Conservation (phyloP, 2,329 filamentous ascomycete genomes). For the Metarhizium robertsii region DNA sequence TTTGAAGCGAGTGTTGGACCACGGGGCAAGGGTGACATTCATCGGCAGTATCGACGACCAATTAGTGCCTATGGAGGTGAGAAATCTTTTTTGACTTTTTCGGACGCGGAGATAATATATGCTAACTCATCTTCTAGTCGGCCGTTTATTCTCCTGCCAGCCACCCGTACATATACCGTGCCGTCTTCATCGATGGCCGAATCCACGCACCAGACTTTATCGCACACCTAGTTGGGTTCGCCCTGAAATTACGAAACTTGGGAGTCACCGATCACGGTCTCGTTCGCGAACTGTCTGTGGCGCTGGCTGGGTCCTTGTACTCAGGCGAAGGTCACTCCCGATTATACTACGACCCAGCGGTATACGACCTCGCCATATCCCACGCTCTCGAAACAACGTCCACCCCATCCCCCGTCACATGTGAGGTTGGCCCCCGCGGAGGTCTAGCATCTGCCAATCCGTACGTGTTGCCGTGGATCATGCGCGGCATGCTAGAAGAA, state of each 20-base stretch:
- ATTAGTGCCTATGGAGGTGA: slow-evolving; percentile 80
- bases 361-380: slow-evolving; percentile 71
- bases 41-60: slow-evolving; percentile 96
- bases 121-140: slow-evolving; percentile 42
- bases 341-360: slow-evolving; percentile 78
- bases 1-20: slow-evolving; percentile 62
- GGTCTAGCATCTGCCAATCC: slow-evolving; percentile 57
- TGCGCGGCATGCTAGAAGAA: slow-evolving; percentile 88
- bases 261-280: slow-evolving; percentile 90
- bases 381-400: slow-evolving; percentile 65
- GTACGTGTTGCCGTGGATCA: slow-evolving; percentile 89
- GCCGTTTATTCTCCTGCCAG: slow-evolving; percentile 77
- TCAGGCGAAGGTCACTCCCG: slow-evolving; percentile 88
- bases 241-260: slow-evolving; percentile 86
- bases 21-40: slow-evolving; percentile 77
- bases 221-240: slow-evolving; percentile 84
- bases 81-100: slow-evolving; percentile 7
- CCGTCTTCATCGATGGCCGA: slow-evolving; percentile 91
- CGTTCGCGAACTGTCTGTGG: slow-evolving; percentile 78
- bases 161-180: slow-evolving; percentile 89
- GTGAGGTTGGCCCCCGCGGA: slow-evolving; percentile 14
- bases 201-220: slow-evolving; percentile 92
- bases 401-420: slow-evolving; percentile 29
- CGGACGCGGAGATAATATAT: neutral
- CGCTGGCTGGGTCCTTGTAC: slow-evolving; percentile 85